Percentiles rank a stretch among this genome's conserved stretches.
phyloP scores from a whole-genome alignment of 176 grass and related monocot genomes.

The Stipa capillata region DNA sequence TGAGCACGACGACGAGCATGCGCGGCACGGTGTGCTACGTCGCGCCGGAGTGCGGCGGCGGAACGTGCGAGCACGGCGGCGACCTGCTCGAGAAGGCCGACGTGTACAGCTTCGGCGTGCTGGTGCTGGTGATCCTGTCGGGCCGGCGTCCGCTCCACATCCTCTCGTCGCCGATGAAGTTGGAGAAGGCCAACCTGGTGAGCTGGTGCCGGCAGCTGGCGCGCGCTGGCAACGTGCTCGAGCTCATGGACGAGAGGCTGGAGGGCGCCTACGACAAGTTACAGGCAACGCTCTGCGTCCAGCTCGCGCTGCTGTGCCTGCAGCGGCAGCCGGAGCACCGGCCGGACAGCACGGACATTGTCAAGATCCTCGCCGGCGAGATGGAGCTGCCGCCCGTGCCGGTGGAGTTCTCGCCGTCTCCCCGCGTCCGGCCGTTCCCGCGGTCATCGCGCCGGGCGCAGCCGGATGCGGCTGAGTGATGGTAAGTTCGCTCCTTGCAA shows the following conservation, averaged over 20 bases:
- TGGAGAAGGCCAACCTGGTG: slow-evolving; percentile 91
- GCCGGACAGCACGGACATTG: slow-evolving; percentile 71
- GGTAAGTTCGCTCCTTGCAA: not conserved
- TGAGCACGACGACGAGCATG: slow-evolving; percentile 81
- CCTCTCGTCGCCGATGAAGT: slow-evolving; percentile 83
- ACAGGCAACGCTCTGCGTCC: slow-evolving; percentile 58
- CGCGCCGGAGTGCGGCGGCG: slow-evolving; percentile 45
- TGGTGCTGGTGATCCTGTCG: slow-evolving; percentile 75
- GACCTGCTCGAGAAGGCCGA: slow-evolving; percentile 52
- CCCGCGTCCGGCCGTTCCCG: slow-evolving; percentile 30
- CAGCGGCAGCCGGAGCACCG: slow-evolving; percentile 66
- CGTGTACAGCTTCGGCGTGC: slow-evolving; percentile 78
- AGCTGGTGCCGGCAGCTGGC: slow-evolving; percentile 85
- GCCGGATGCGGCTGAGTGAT: slow-evolving; percentile 27
- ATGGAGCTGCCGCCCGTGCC: slow-evolving; percentile 70
- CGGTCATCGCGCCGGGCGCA: slow-evolving; percentile 32
- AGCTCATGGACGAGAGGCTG: slow-evolving; percentile 69
- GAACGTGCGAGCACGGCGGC: not conserved
- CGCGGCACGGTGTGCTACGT: slow-evolving; percentile 77
- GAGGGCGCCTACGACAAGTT: slow-evolving; percentile 50
- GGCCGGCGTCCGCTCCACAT: slow-evolving; percentile 82
- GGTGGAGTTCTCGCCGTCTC: slow-evolving; percentile 60
- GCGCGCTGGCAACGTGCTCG: slow-evolving; percentile 57
- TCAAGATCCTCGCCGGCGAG: slow-evolving; percentile 74
- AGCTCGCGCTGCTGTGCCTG: slow-evolving; percentile 79